Evolutionary conservation across 1,284 basidiomycete species (phyloP).

Genomic region (Puccinia horiana): DNA sequence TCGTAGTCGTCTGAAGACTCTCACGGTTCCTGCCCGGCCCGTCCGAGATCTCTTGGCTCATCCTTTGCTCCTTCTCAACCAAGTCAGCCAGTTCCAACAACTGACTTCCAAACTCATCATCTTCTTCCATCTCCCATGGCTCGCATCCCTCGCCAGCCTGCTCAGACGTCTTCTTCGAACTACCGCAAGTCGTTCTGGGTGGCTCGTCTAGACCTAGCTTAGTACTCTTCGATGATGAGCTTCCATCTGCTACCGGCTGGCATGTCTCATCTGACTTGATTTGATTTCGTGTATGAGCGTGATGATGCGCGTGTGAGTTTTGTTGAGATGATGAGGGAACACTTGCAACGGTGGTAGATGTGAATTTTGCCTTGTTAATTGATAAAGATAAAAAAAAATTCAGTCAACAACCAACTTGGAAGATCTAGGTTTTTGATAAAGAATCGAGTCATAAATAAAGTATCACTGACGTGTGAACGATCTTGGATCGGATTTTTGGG

Average conservation of each 20-base stretch:
- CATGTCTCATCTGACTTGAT: too few species aligned
- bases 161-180: neutral
- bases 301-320: neutral
- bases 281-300: neutral
- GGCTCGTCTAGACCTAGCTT: neutral
- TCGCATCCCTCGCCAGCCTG: neutral
- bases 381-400: neutral
- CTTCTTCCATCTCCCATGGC: constrained; percentile 3
- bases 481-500: too few species aligned
- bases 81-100: neutral
- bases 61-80: constrained; percentile 6
- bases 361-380: neutral
- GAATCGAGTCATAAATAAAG: too few species aligned
- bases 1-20: neutral
- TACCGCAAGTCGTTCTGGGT: neutral
- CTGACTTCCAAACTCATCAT: neutral
- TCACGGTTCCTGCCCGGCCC: neutral
- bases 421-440: neutral
- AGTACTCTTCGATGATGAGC: neutral
- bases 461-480: too few species aligned
- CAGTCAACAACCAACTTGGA: neutral
- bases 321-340: too few species aligned
- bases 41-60: neutral
- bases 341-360: neutral
- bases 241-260: too few species aligned